These are phyloP conservation scores for Crassisporium funariophilum DNA, from an alignment of 768 basidiomycete genomes.

Conservation along the genomic window DNA sequence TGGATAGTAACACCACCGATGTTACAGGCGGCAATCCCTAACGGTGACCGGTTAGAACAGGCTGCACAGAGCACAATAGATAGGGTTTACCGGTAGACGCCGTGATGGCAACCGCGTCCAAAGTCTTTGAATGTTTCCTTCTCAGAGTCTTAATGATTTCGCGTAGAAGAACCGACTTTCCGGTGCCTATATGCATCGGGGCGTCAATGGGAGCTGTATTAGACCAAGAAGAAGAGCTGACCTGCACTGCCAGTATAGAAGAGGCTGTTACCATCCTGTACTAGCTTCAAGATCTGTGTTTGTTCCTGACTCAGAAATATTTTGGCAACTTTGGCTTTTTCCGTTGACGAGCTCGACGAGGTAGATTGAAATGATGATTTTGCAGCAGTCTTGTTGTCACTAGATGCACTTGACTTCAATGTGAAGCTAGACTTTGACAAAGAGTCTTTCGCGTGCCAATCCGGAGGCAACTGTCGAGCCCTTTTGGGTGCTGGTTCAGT, in stretches of 20 bases:
- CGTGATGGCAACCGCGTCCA: slow-evolving; percentile 87
- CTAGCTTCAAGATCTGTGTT: slow-evolving; percentile 77
- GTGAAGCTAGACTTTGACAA: slow-evolving; percentile 38
- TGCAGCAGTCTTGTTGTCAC: background rate
- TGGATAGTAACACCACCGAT: slow-evolving; percentile 96
- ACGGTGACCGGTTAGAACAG: background rate
- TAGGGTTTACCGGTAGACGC: slow-evolving; percentile 78
- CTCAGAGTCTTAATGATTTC: slow-evolving; percentile 83
- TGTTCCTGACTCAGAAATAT: slow-evolving; percentile 89
- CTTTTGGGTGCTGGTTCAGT: slow-evolving; percentile 46
- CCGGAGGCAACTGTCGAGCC: slow-evolving; percentile 52
- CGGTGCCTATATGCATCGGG: slow-evolving; percentile 67
- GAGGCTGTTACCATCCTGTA: slow-evolving; percentile 69
- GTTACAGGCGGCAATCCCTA: slow-evolving; percentile 95
- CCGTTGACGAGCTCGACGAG: too few species aligned
- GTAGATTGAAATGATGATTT: slow-evolving; percentile 11
- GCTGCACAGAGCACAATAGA: background rate
- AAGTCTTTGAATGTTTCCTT: slow-evolving; percentile 49
- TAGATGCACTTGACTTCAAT: background rate
- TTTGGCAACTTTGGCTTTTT: too few species aligned
- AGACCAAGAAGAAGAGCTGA: slow-evolving; percentile 36
- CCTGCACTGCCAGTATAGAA: slow-evolving; percentile 99
- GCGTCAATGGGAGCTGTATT: background rate
- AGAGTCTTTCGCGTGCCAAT: slow-evolving; percentile 43
- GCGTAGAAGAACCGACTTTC: slow-evolving; percentile 92